These are phyloP conservation scores for Hanseniaspora vineae DNA, from an alignment of 805 yeast species.

Conservation along the genomic window DNA sequence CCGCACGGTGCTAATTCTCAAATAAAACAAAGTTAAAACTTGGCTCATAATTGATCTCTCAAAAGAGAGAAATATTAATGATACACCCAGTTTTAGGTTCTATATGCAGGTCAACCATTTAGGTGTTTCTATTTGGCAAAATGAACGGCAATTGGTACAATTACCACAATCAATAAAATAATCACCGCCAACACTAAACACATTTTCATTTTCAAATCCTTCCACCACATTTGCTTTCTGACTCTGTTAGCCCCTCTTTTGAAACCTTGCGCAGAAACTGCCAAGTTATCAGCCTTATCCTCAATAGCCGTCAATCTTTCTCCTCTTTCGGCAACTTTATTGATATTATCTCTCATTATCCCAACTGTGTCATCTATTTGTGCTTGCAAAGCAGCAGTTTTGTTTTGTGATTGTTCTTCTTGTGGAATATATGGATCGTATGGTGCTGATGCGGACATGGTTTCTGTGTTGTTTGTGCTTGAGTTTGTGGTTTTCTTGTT, in stretches of 20 bases:
- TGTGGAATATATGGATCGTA: conserved; percentile 78
- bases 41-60: no score
- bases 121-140: conserved; percentile 31
- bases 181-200: conserved; percentile 75
- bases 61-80: no score
- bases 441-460: conserved; percentile 32
- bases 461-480: background rate
- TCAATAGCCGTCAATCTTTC: conserved; percentile 86
- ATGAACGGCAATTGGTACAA: conserved; percentile 89
- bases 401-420: conserved; percentile 32
- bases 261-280: conserved; percentile 86
- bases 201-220: conserved; percentile 91
- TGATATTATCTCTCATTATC: conserved; percentile 93
- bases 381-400: conserved; percentile 76
- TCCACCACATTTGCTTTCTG: conserved; percentile 98
- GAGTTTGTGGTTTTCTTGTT: background rate
- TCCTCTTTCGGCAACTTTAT: conserved; percentile 87
- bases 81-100: no score
- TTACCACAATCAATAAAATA: conserved; percentile 68
- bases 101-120: no score
- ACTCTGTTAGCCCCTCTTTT: conserved; percentile 95
- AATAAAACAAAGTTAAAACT: no score
- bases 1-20: no score
- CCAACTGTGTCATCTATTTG: conserved; percentile 94
- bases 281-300: conserved; percentile 85